These are phyloP conservation scores for Nemophila menziesii DNA, from an alignment of 257 asterid species.

Conservation along the genomic window DNA sequence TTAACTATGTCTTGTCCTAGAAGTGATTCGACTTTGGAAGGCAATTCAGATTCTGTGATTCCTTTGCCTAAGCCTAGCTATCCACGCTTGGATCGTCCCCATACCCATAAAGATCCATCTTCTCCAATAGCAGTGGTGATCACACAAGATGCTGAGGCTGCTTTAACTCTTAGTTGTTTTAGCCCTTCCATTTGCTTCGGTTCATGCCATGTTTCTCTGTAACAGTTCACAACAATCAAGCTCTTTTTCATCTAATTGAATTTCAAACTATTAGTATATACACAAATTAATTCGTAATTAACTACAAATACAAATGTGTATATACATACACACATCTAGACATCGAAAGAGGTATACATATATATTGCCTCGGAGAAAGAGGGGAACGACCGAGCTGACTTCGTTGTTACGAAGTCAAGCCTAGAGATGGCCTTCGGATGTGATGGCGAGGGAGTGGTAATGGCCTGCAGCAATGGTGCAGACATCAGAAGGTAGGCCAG, in stretches of 20 bases:
- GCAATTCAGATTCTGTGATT: conserved; percentile 42
- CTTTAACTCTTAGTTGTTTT: conserved; percentile 38
- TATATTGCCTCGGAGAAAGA: conserved; percentile 44
- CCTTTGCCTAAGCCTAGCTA: conserved; percentile 72
- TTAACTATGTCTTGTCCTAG: conserved; percentile 58
- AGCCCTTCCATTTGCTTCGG: conserved; percentile 66
- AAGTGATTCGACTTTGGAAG: conserved; percentile 63
- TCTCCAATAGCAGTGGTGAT: conserved; percentile 68
- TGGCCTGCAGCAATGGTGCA: conserved; percentile 70
- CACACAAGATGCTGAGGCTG: conserved; percentile 78
- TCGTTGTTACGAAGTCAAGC: conserved; percentile 82
- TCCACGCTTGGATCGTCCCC: conserved; percentile 96
- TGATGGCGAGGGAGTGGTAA: conserved; percentile 87
- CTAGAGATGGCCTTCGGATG: conserved; percentile 64
- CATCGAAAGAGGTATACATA: neutral
- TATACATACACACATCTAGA: neutral
- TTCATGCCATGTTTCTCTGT: conserved; percentile 63
- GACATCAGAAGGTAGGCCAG: conserved; percentile 55
- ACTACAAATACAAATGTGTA: too few species aligned
- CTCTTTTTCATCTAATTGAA: too few species aligned
- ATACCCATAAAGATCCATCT: conserved; percentile 91
- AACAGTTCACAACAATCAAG: neutral
- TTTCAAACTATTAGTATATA: too few species aligned
- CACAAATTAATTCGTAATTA: too few species aligned
- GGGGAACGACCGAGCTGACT: conserved; percentile 55